Conservation (phyloP, 2,329 filamentous ascomycete genomes). For the Zymoseptoria crescenta region DNA sequence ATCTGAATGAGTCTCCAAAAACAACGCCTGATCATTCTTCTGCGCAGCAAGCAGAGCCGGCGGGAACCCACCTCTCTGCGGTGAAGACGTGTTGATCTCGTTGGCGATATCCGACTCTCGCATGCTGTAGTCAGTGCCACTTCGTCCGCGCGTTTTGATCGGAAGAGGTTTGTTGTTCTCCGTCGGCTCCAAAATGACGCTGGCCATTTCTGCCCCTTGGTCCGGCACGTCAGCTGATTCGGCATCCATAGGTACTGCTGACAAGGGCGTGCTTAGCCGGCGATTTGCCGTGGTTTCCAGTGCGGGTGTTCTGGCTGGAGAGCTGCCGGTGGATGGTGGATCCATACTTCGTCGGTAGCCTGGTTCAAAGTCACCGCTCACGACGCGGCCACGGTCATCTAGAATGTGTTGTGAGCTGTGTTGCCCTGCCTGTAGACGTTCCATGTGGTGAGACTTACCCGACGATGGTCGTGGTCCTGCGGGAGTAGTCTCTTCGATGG, state of each 20-base stretch:
- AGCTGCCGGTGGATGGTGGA: conserved; percentile 51
- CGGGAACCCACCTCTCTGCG: conserved; percentile 13
- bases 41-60: conserved; percentile 20
- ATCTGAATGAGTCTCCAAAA: conserved; percentile 21
- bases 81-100: conserved; percentile 20
- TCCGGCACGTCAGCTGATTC: conserved; percentile 19
- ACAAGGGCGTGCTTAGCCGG: conserved; percentile 22
- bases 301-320: conserved; percentile 52
- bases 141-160: conserved; percentile 19
- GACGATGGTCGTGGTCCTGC: conserved; percentile 29
- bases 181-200: conserved; percentile 14
- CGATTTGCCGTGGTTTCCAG: conserved; percentile 35
- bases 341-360: conserved; percentile 52
- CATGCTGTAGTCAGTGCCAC: conserved; percentile 27
- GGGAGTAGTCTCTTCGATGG: conserved; percentile 44
- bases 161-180: conserved; percentile 17
- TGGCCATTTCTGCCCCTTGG: conserved; percentile 19
- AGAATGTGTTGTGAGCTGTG: background rate
- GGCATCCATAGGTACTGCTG: conserved; percentile 17
- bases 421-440: conserved; percentile 17
- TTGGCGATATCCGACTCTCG: conserved; percentile 28
- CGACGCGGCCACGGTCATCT: conserved; percentile 28
- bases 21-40: conserved; percentile 17
- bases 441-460: conserved; percentile 27
- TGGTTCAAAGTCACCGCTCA: conserved; percentile 35